Evolutionary conservation across 2,329 filamentous ascomycete genomes (phyloP).

Genomic region (Colletotrichum salicis): DNA sequence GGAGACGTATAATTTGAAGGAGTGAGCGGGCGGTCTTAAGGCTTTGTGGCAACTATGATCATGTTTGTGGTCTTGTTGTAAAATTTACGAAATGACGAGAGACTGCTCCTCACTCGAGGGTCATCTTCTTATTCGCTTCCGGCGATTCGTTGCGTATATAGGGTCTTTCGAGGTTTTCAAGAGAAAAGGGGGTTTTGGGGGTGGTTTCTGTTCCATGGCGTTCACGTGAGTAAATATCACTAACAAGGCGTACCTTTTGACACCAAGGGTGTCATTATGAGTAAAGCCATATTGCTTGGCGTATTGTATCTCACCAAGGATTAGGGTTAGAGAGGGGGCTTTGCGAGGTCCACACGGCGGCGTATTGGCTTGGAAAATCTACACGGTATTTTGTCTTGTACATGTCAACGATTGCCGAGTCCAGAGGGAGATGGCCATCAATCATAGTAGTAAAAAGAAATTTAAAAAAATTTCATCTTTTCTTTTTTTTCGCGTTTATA

Average conservation of each 20-base stretch:
- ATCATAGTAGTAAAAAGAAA: too few species aligned
- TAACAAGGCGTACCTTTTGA: not conserved
- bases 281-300: not conserved
- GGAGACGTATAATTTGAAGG: constrained; percentile 54
- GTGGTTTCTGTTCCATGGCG: not conserved
- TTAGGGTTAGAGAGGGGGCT: not conserved
- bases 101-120: not conserved
- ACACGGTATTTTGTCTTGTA: not conserved
- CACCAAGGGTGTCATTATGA: not conserved
- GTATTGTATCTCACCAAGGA: not conserved
- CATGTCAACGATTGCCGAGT: too few species aligned
- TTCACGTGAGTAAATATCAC: not conserved
- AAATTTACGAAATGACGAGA: not conserved
- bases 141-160: not conserved
- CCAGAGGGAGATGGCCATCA: too few species aligned
- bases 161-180: not conserved
- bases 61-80: not conserved
- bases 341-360: not conserved
- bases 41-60: too few species aligned
- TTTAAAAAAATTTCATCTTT: too few species aligned
- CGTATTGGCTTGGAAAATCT: not conserved
- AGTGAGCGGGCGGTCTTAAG: constrained; percentile 1
- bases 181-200: not conserved
- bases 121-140: not conserved
- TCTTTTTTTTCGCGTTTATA: too few species aligned